Evolutionary conservation across 164 flowering plant genomes (phyloP), one percentile per base, ranked within the genome.

Genomic region (Magnolia changhungtana): DNA sequence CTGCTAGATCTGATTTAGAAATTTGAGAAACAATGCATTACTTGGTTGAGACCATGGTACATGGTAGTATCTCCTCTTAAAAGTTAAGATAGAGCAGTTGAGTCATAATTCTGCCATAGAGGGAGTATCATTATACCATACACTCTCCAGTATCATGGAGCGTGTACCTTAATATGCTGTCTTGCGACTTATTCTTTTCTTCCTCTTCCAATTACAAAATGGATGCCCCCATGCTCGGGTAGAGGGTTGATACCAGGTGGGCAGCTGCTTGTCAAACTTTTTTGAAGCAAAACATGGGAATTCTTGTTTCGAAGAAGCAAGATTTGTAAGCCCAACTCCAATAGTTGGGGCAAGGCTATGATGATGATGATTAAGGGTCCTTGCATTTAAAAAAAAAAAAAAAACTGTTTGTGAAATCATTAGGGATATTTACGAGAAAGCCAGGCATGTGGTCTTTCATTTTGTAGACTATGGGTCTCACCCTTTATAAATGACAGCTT

Each of bases 21-120:
- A 7, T 70, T 70, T 70, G 72, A 19, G 23, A 70, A 45, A 49
- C 18, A 68, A 68, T 31, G 18, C 50, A 68, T 14, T 68, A 68
- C 65, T 65, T 20, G 68, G 9, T 27, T 20, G 27, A 65, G 27
- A 31, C 37, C 37, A 31, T 31, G 37, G 37, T 31, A 31, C 37
- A 31, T 31, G 37, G 4, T 31, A 31, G 24, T 23, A 23, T 23
- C 37, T 31, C 37, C 37, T 31, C 37, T 31, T 31, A 31, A 31
- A 31, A 65, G 20, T 61, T 13, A 61, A 61, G 24, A 23, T 65
- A 27, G 37, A 24, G 27, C 27, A 65, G 21, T 65, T 9, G 29
- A 10, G 68, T 65, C 13, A 3, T 5, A 23, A 65, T 65, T 65
- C 24, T 20, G 13, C 24, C 24, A 65, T 27, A 8, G 68, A 21